Percentiles rank a stretch among this genome's conserved stretches.
phyloP scores from a whole-genome alignment of 78 protist species.

The Isochrysis galbana region DNA sequence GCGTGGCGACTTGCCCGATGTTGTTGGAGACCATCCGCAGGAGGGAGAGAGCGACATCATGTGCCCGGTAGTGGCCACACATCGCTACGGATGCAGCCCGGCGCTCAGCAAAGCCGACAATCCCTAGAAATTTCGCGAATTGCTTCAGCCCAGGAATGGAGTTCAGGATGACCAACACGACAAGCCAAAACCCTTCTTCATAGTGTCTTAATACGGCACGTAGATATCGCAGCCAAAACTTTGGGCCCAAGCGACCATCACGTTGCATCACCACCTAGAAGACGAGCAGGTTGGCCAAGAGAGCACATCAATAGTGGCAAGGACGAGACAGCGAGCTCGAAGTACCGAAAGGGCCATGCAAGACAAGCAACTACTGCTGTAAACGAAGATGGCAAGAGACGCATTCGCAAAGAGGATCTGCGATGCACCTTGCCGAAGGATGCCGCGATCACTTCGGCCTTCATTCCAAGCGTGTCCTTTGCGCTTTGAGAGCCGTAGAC shows the following conservation, averaged over 20 bases:
- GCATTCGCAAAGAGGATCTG: no score
- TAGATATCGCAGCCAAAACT: neutral
- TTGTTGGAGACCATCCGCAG: slow-evolving; percentile 86
- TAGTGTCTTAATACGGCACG: neutral
- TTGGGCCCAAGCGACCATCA: neutral
- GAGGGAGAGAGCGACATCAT: slow-evolving; percentile 34
- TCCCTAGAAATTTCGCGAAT: neutral
- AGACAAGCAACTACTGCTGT: no score
- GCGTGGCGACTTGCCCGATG: slow-evolving; percentile 82
- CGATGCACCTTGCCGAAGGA: neutral
- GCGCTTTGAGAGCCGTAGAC: slow-evolving; percentile 83
- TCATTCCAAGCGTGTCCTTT: neutral
- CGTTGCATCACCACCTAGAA: no score
- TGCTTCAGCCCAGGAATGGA: neutral
- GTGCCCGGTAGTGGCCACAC: neutral
- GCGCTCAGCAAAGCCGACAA: neutral
- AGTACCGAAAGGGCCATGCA: no score
- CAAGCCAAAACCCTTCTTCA: slow-evolving; percentile 23
- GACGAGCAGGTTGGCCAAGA: no score
- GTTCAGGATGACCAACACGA: neutral
- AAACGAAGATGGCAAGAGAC: no score
- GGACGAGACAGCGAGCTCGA: no score
- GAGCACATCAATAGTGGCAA: no score
- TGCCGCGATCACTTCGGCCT: neutral
- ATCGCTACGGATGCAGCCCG: slow-evolving; percentile 14